phyloP scores from a whole-genome alignment of 2,329 filamentous ascomycete species.

The Diaporthe batatas region DNA sequence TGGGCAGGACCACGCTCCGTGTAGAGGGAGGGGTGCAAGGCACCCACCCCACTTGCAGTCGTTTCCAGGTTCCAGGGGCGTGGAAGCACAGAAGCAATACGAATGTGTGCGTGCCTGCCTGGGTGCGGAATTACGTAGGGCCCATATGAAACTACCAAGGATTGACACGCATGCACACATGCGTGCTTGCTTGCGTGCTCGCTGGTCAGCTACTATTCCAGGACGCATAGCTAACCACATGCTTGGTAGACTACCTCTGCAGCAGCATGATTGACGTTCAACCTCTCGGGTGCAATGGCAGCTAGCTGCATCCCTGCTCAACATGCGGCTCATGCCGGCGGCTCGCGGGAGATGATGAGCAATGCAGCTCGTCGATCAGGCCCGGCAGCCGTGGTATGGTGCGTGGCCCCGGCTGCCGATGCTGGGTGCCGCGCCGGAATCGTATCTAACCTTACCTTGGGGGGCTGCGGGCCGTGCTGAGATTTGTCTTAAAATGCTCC shows the following conservation, averaged over 20 bases:
- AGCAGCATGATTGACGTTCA: neutral
- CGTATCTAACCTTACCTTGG: neutral
- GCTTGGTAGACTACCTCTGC: too few relatives aligned
- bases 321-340: neutral
- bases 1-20: slow-evolving; percentile 1
- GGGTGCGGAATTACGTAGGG: neutral
- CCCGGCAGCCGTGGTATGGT: neutral
- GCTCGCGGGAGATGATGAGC: neutral
- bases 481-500: neutral
- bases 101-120: neutral
- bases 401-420: too few relatives aligned
- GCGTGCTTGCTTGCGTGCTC: neutral
- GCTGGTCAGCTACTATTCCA: neutral
- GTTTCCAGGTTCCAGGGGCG: too few relatives aligned
- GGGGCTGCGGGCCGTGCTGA: neutral
- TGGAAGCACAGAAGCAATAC: neutral
- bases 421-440: neutral
- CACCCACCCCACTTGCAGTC: neutral
- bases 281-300: neutral
- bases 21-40: too few relatives aligned
- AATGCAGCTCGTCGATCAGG: neutral
- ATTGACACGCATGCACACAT: neutral
- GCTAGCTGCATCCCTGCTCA: neutral
- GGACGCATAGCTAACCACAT: too few relatives aligned
- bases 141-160: neutral